Conservation (phyloP, 1,139 yeast genomes). For the Debaryomycetaceae sp. region DNA sequence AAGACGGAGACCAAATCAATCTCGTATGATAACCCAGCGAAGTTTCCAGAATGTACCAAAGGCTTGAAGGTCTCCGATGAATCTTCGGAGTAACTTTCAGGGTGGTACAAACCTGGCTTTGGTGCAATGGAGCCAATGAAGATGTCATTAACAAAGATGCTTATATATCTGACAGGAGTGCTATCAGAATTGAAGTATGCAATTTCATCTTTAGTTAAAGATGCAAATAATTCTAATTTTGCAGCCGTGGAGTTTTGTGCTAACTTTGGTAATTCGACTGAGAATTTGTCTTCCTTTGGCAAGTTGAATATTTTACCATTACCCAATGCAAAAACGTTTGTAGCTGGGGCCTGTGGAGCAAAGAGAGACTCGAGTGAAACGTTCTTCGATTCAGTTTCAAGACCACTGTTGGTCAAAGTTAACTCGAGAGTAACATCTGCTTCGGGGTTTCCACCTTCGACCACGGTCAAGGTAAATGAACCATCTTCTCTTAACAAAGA, state of each 20-base stretch:
- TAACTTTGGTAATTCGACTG: slow-evolving; percentile 11
- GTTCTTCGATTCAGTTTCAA: slow-evolving; percentile 1
- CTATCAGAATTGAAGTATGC: slow-evolving; percentile 17
- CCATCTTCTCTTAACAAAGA: slow-evolving; percentile 13
- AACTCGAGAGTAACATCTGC: slow-evolving; percentile 15
- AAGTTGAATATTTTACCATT: slow-evolving; percentile 10
- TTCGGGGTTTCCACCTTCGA: slow-evolving; percentile 16
- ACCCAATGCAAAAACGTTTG: slow-evolving; percentile 10
- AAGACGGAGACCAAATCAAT: slow-evolving; percentile 24
- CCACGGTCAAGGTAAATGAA: slow-evolving; percentile 11
- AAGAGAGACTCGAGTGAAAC: slow-evolving; percentile 6
- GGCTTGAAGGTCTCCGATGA: slow-evolving; percentile 19
- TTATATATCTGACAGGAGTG: slow-evolving; percentile 23
- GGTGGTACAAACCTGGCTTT: slow-evolving; percentile 25
- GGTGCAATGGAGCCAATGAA: slow-evolving; percentile 22
- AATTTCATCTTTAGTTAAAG: slow-evolving; percentile 23
- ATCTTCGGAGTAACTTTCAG: slow-evolving; percentile 15
- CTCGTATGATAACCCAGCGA: slow-evolving; percentile 24
- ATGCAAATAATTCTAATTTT: slow-evolving; percentile 22
- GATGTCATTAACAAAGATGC: slow-evolving; percentile 19
- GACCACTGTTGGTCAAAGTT: slow-evolving; percentile 16
- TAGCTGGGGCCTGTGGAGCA: slow-evolving; percentile 12
- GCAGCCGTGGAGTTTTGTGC: slow-evolving; percentile 21
- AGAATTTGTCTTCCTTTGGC: slow-evolving; percentile 10
- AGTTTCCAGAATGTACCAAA: slow-evolving; percentile 23